These are phyloP conservation scores for Teratosphaeriaceae sp. DNA, from an alignment of 2,329 filamentous ascomycete genomes.

Conservation along the genomic window DNA sequence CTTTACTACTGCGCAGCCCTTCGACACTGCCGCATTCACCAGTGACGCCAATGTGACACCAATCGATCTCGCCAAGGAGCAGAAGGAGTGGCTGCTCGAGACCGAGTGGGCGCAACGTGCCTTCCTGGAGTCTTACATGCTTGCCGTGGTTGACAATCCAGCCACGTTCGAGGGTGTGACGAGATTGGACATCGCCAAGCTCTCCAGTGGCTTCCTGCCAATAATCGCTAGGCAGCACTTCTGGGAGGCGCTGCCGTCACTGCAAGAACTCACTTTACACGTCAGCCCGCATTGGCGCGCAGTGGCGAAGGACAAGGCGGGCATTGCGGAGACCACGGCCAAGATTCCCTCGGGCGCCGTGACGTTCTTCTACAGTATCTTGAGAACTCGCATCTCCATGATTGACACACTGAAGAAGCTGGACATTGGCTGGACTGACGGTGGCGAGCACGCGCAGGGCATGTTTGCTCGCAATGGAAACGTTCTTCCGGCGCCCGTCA, in stretches of 20 bases:
- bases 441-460: conserved; percentile 60
- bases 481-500: conserved; percentile 56
- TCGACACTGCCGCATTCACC: conserved; percentile 18
- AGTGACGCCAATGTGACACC: conserved; percentile 42
- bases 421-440: conserved; percentile 60
- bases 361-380: conserved; percentile 48
- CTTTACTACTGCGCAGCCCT: conserved; percentile 23
- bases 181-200: conserved; percentile 56
- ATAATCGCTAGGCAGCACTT: conserved; percentile 53
- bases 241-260: conserved; percentile 52
- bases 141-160: conserved; percentile 57
- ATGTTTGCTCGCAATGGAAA: conserved; percentile 55
- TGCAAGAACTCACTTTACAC: conserved; percentile 51
- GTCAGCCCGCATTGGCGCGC: conserved; percentile 62
- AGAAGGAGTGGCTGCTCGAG: conserved; percentile 62
- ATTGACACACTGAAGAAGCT: conserved; percentile 54
- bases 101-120: conserved; percentile 63
- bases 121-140: conserved; percentile 61
- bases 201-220: conserved; percentile 56
- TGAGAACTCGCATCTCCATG: conserved; percentile 16
- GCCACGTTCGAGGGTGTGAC: conserved; percentile 48
- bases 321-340: conserved; percentile 42
- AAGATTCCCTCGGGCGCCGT: conserved; percentile 49
- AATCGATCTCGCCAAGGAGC: conserved; percentile 51
- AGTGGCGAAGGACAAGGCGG: conserved; percentile 47